Base-by-base conservation (phyloP, 208 protist species). In the Trypanosoma caninum region DNA sequence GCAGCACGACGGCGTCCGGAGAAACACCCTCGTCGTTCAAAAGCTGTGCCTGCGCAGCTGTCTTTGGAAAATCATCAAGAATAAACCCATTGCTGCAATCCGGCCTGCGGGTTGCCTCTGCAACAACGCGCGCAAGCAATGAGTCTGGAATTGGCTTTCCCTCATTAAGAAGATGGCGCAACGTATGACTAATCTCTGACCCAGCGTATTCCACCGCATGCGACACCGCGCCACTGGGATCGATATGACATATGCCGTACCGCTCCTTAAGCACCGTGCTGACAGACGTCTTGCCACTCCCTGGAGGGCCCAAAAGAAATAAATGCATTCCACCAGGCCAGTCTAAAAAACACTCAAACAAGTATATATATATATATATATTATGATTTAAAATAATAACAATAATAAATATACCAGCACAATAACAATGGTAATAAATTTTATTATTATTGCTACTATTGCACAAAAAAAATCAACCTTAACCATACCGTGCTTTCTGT, bases 31-130 rank as follows among this genome's bases (percentile, higher is more conserved):
- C 79, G 22, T 68, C 62, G n/a, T 80, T 75, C 33, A 94, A 70
- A 31, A 88, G 54, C 31, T 44, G 59, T 25, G 90, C 85, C 63
- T 96, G 92, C 56, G 65, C 72, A 41, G 73, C 57, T 1, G 86
- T 94, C 38, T 80, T 76, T 0, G 89, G 89, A 40, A 92, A 95
- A 41, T 84, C 89, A 65, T 97, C 89, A n/a, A 97, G 48, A 22
- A 97, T 76, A 59, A 93, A 96, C 40, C 92, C 92, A 58, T 96
- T 84, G 33, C 74, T 76, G 74, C 89, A 95, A 54, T 94, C 86
- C 27, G 87, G 80, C 9, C 81, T 65, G 37, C 74, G 69, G 35
- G 82, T 93, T 0, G 85, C 79, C 50, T 93, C 83, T 28, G 65
- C 74, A 14, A 90, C 74, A 13, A 91, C 69, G 65, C 87, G 79